These are phyloP conservation scores for Rhamnella rubrinervis DNA, from an alignment of 331 rosid species.

Conservation along the genomic window DNA sequence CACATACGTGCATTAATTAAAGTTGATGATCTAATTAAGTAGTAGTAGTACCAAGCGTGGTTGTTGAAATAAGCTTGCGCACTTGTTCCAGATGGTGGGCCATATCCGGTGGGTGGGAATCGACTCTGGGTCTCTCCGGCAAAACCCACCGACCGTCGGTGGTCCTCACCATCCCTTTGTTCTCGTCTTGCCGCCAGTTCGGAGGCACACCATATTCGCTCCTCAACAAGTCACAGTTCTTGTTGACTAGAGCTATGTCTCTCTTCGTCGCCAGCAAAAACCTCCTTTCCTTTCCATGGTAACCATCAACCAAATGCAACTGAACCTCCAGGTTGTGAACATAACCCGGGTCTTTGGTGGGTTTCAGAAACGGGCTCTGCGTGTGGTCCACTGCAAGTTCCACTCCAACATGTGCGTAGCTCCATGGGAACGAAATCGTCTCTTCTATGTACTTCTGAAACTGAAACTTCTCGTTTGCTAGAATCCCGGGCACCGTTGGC, in stretches of 20 bases:
- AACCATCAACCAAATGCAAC: slow-evolving; percentile 61
- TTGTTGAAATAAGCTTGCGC: slow-evolving; percentile 10
- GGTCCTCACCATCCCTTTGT: slow-evolving; percentile 62
- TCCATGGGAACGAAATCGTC: slow-evolving; percentile 57
- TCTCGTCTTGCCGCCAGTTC: slow-evolving; percentile 71
- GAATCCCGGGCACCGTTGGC: slow-evolving; percentile 63
- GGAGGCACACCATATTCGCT: slow-evolving; percentile 54
- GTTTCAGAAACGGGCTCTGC: slow-evolving; percentile 49
- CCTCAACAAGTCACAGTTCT: slow-evolving; percentile 47
- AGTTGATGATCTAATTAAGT: too few species aligned
- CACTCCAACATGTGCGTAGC: slow-evolving; percentile 72
- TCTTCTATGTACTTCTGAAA: slow-evolving; percentile 65
- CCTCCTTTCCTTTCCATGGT: slow-evolving; percentile 41
- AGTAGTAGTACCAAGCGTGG: too few species aligned
- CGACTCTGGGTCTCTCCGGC: slow-evolving; percentile 52
- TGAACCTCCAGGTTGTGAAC: slow-evolving; percentile 67
- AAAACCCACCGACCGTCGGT: slow-evolving; percentile 60
- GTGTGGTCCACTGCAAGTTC: slow-evolving; percentile 55
- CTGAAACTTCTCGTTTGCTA: slow-evolving; percentile 57
- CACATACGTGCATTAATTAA: too few species aligned
- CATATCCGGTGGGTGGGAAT: slow-evolving; percentile 58
- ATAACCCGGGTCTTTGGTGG: slow-evolving; percentile 41
- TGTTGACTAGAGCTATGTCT: slow-evolving; percentile 68
- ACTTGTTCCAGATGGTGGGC: slow-evolving; percentile 48
- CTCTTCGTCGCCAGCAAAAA: slow-evolving; percentile 39